Evolutionary conservation across 2,329 filamentous ascomycete genomes (phyloP).

Genomic region (Volutella citrinella): DNA sequence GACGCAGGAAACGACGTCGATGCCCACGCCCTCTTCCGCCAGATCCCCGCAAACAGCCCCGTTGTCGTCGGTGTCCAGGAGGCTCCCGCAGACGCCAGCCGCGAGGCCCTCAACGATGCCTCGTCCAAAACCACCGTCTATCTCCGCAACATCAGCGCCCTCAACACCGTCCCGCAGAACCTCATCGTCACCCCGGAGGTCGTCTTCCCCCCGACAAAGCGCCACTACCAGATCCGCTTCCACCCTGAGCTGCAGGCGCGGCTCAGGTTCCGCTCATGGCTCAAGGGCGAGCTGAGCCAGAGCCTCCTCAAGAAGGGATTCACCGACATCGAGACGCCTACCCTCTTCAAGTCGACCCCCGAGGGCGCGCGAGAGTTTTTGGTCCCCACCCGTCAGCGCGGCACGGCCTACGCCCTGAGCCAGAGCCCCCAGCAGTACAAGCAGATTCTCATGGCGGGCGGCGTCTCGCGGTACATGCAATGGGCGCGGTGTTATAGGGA

Average conservation of each 20-base stretch:
- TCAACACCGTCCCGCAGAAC: constrained; percentile 48
- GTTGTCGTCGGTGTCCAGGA: constrained; percentile 46
- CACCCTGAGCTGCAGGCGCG: constrained; percentile 64
- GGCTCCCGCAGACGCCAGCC: constrained; percentile 18
- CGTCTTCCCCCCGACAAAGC: constrained; percentile 68
- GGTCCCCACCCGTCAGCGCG: constrained; percentile 76
- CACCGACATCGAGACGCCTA: constrained; percentile 82
- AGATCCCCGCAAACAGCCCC: constrained; percentile 49
- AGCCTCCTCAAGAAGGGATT: constrained; percentile 58
- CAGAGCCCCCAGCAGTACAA: constrained; percentile 99
- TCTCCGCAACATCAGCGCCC: constrained; percentile 53
- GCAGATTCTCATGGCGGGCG: constrained; percentile 92
- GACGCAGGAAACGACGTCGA: constrained; percentile 35
- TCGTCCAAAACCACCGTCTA: constrained; percentile 52
- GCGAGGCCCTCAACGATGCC: constrained; percentile 17
- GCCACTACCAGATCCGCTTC: constrained; percentile 83
- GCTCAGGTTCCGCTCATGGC: constrained; percentile 65
- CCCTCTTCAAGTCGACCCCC: constrained; percentile 95
- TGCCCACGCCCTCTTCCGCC: constrained; percentile 41
- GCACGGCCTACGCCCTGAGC: constrained; percentile 82
- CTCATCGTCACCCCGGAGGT: constrained; percentile 74
- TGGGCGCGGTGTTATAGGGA: constrained; percentile 95
- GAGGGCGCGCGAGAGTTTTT: constrained; percentile 94
- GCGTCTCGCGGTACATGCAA: constrained; percentile 80
- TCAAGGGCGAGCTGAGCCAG: constrained; percentile 51